A percentile compares a stretch with the other conserved stretches of the same genome.
Conservation (phyloP, 148 eudicot species). For the Rheum nobile region DNA sequence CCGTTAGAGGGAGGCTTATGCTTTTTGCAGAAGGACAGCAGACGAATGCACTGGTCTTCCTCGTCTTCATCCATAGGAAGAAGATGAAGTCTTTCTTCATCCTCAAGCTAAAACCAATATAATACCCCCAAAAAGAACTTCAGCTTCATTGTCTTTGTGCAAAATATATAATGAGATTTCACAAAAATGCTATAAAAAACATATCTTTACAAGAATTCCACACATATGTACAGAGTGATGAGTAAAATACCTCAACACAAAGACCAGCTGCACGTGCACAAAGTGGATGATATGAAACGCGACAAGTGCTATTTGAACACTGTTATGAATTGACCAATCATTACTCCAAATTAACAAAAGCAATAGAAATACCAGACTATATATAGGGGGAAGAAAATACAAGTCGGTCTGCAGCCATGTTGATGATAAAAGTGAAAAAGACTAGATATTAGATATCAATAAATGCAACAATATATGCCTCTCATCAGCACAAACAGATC, state of each 20-base stretch:
- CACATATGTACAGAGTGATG: not conserved
- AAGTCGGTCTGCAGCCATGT: not conserved
- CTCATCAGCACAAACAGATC: not conserved
- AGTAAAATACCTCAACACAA: constrained; percentile 66
- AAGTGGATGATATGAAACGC: constrained; percentile 94
- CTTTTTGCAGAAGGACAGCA: constrained; percentile 78
- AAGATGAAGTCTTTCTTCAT: constrained; percentile 66
- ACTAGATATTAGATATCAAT: not conserved
- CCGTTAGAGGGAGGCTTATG: constrained; percentile 60
- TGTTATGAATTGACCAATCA: constrained; percentile 20
- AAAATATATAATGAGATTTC: not conserved
- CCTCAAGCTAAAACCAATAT: constrained; percentile 49
- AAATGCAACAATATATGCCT: not conserved
- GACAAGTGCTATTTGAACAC: constrained; percentile 82
- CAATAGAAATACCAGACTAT: not conserved
- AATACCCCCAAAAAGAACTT: not conserved
- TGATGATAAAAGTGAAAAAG: not conserved
- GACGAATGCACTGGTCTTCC: constrained; percentile 82
- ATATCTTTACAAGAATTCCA: not conserved
- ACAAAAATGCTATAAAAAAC: not conserved
- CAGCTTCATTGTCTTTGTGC: not conserved
- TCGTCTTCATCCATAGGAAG: constrained; percentile 82
- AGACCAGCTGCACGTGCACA: constrained; percentile 96
- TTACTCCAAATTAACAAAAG: not conserved
- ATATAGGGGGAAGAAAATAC: not conserved